A percentile compares a stretch with the other conserved stretches of the same genome.
phyloP scores from a whole-genome alignment of 176 grass and related monocot genomes.

The Bothriochloa decipiens region DNA sequence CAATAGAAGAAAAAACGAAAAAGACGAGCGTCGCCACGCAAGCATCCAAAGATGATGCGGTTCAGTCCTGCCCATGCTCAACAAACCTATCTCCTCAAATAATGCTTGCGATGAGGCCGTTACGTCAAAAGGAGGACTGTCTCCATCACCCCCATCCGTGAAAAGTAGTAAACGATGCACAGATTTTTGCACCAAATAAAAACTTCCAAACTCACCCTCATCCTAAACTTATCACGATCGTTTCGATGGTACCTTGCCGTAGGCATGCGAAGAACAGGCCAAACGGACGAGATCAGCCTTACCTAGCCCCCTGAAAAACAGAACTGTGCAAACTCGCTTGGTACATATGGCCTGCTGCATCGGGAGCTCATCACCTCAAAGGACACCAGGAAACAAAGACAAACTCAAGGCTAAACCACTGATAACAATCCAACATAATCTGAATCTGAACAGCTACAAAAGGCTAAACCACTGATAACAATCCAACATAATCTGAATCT shows the following conservation, averaged over 20 bases:
- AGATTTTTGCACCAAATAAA: background rate
- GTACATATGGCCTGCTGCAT: too few relatives aligned
- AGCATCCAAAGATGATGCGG: background rate
- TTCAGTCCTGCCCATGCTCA: background rate
- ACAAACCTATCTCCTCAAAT: background rate
- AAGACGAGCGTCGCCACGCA: background rate
- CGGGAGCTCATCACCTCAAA: too few relatives aligned
- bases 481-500: background rate
- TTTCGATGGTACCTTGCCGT: background rate
- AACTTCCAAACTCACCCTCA: background rate
- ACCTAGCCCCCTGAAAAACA: background rate
- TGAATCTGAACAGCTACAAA: background rate
- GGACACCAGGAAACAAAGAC: too few relatives aligned
- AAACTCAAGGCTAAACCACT: too few relatives aligned
- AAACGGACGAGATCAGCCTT: background rate
- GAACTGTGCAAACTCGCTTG: background rate
- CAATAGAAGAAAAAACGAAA: background rate
- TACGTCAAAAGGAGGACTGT: background rate
- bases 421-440: background rate
- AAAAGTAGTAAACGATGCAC: too few relatives aligned
- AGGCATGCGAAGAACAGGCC: background rate
- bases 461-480: background rate
- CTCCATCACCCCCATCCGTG: background rate
- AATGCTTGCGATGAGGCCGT: background rate
- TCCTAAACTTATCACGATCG: background rate